Conservation (phyloP, 2,329 filamentous ascomycete species). For the Aspergillus fijiensis region DNA sequence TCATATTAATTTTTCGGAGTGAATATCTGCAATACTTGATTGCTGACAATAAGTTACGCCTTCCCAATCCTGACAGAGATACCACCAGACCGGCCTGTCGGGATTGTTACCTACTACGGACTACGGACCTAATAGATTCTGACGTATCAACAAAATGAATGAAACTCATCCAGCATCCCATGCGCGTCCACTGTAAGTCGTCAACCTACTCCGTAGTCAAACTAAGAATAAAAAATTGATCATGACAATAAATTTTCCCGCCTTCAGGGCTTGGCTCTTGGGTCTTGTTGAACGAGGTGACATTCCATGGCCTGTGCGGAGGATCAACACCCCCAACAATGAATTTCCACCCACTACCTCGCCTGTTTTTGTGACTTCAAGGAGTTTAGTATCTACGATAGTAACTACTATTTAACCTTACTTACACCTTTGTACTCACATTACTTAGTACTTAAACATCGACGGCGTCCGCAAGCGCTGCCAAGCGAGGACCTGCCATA, state of each 20-base stretch:
- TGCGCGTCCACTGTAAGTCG: background rate
- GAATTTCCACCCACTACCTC: background rate
- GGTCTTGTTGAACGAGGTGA: background rate
- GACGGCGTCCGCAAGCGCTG: background rate
- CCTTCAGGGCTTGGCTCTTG: background rate
- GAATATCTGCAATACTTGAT: too few species aligned
- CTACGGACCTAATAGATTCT: background rate
- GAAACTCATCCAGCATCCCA: background rate
- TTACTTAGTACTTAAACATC: too few species aligned
- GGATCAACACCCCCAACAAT: background rate
- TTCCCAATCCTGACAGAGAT: background rate
- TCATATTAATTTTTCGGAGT: too few species aligned
- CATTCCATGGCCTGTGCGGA: background rate
- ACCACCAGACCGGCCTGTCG: background rate
- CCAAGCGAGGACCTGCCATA: constrained; percentile 12
- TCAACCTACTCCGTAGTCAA: background rate
- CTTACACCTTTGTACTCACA: too few species aligned
- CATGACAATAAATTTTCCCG: background rate
- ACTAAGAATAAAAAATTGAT: background rate
- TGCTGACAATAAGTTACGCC: too few species aligned
- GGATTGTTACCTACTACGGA: background rate
- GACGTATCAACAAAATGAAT: background rate
- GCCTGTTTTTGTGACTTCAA: background rate
- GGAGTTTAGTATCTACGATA: too few species aligned
- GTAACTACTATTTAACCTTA: too few species aligned